Evolutionary conservation across 2,329 filamentous ascomycete species (phyloP).

Genomic region (Ophiocordyceps camponoti-leonardi): DNA sequence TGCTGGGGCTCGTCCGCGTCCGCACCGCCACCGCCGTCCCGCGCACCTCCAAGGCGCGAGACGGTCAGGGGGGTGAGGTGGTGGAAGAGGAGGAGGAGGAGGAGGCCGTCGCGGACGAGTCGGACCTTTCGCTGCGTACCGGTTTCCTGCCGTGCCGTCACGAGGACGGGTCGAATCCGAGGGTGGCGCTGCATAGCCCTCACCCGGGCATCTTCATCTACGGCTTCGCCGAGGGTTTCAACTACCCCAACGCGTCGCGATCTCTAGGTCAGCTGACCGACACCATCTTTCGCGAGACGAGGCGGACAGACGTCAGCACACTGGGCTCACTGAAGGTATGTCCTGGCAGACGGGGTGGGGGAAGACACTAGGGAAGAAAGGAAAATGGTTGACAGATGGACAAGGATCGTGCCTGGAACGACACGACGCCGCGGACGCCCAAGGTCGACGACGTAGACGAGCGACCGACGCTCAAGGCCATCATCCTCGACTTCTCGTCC

Average conservation of each 20-base stretch:
- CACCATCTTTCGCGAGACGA: constrained; percentile 25
- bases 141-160: constrained; percentile 30
- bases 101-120: constrained; percentile 25
- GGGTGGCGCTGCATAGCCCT: constrained; percentile 24
- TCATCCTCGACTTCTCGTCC: constrained; percentile 37
- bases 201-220: constrained; percentile 39
- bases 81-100: too few species aligned
- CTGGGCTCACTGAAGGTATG: constrained; percentile 29
- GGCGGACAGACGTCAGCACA: constrained; percentile 23
- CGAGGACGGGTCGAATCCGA: constrained; percentile 31
- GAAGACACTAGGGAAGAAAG: too few species aligned
- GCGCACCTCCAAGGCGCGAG: constrained; percentile 14
- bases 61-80: too few species aligned
- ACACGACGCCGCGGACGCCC: constrained; percentile 23
- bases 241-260: constrained; percentile 36
- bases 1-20: constrained; percentile 64
- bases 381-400: too few species aligned
- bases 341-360: too few species aligned
- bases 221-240: constrained; percentile 36
- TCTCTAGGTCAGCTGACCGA: constrained; percentile 32
- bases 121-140: constrained; percentile 20
- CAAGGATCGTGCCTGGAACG: constrained; percentile 39
- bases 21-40: constrained; percentile 73
- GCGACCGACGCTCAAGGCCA: constrained; percentile 33
- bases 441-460: constrained; percentile 12